These are phyloP conservation scores for Xenoacremonium recifei DNA, from an alignment of 2,329 filamentous ascomycete species.

Conservation along the genomic window DNA sequence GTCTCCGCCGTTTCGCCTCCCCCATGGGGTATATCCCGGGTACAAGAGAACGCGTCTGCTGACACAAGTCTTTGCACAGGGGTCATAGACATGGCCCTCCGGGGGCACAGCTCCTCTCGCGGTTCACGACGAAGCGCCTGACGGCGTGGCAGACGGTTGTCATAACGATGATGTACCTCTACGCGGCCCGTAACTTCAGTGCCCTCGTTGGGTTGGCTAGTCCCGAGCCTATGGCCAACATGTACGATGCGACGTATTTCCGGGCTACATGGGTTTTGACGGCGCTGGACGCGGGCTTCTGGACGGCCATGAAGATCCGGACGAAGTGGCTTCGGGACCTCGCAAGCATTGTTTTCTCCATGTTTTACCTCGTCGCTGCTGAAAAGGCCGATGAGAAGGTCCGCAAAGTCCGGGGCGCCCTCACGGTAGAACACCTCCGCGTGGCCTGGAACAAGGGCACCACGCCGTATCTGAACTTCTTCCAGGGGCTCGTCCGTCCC, in stretches of 20 bases:
- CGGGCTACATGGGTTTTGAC: conserved; percentile 96
- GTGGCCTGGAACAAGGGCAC: conserved; percentile 95
- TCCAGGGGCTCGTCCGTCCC: conserved; percentile 73
- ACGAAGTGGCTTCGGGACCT: conserved; percentile 77
- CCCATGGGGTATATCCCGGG: conserved; percentile 6
- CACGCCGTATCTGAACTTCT: conserved; percentile 76
- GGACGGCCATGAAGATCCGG: conserved; percentile 94
- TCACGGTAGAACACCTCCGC: conserved; percentile 88
- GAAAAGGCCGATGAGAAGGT: conserved; percentile 97
- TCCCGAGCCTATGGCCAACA: conserved; percentile 89
- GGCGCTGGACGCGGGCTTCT: conserved; percentile 92
- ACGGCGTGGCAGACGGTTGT: conserved; percentile 90
- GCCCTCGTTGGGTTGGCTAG: conserved; percentile 88
- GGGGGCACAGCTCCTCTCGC: conserved; percentile 67
- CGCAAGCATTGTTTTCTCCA: conserved; percentile 76
- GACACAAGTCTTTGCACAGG: no score
- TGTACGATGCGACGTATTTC: conserved; percentile 91
- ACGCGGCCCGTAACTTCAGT: conserved; percentile 88
- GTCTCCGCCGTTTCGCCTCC: conserved; percentile 14
- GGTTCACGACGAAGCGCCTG: conserved; percentile 65
- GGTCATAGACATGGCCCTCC: conserved; percentile 90
- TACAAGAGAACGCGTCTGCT: no score
- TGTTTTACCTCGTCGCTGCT: conserved; percentile 89
- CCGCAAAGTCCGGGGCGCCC: conserved; percentile 77
- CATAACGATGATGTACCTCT: conserved; percentile 85